Evolutionary conservation across 306 rosid species (phyloP), one percentile per base, ranked within the genome.

Genomic region (Quercus berberidifolia): DNA sequence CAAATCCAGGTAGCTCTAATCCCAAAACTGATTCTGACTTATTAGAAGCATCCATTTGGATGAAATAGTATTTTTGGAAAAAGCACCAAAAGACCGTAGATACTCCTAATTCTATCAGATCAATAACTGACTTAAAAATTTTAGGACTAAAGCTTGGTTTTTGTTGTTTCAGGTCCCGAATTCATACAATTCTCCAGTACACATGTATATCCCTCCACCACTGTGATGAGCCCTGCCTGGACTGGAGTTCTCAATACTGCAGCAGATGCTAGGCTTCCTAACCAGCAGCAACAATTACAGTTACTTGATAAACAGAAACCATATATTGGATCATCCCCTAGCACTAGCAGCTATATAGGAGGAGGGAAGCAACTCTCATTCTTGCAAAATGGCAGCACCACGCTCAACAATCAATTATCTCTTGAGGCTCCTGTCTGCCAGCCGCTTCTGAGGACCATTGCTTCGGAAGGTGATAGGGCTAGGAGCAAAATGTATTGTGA

Each of bases 131-230:
- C 69, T 51, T 28, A 9, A 19, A 55, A 55, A 18, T 35, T 60
- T 23, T 17, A 4, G 38, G n/a, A 41, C 46, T 23, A 43, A 56
- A 57, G 30, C 10, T 54, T 0, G 8, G 60, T 20, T 79, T 60
- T 58, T 19, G 31, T 65, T 71, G 6, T 75, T 30, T 79, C 94
- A 93, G 99, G 98, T n/a, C 84, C 89, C 23, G 97, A 86, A 21
- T 58, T 93, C 79, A 31, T 89, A 25, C 90, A 98, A 9, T 87
- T 92, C 74, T 75, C 98, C 55, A 76, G 85, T 80, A 78, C 98
- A 67, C 88, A 87, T 28, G 86, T 84, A 3, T 89, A 89, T 79
- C 89, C 96, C 25, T 85, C 93, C 52, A 75, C 87, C 65, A 58
- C 80, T 20, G 64, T 86, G 72, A 75, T 86, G 80, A 90, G 81